These are phyloP conservation scores for Escovopsis weberi DNA, from an alignment of 2,329 filamentous ascomycete genomes.

Conservation along the genomic window DNA sequence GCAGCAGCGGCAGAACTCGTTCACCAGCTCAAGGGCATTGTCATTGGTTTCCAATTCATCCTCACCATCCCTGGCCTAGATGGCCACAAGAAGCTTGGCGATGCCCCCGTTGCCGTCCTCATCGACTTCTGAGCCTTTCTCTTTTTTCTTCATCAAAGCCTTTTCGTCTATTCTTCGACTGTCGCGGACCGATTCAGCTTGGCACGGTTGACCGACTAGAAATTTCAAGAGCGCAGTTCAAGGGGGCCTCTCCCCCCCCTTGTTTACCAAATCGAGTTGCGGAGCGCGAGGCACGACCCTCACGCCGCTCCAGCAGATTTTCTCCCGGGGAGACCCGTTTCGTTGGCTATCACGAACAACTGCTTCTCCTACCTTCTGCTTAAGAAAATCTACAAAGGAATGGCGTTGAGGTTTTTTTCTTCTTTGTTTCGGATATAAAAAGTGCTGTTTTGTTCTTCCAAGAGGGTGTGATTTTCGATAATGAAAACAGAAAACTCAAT, in stretches of 20 bases:
- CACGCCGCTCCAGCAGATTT: not conserved
- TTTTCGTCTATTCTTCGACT: constrained; percentile 2
- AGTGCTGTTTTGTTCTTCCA: not conserved
- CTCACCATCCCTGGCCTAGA: constrained; percentile 90
- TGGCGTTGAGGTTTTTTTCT: constrained; percentile 1
- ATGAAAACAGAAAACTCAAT: constrained; percentile 5
- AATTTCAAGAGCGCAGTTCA: too few relatives aligned
- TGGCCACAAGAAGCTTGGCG: constrained; percentile 76
- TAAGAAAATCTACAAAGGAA: not conserved
- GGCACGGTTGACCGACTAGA: too few relatives aligned
- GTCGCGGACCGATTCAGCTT: not conserved
- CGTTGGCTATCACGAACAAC: not conserved
- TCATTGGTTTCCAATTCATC: constrained; percentile 87
- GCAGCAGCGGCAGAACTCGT: constrained; percentile 78
- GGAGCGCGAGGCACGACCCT: not conserved
- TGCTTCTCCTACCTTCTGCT: not conserved
- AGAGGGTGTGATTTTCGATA: not conserved
- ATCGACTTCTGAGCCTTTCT: constrained; percentile 35
- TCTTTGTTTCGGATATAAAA: not conserved
- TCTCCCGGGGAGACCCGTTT: not conserved
- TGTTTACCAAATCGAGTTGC: not conserved
- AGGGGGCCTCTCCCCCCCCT: not conserved
- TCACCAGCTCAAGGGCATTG: constrained; percentile 67
- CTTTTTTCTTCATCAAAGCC: not conserved
- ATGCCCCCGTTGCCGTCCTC: constrained; percentile 64